Evolutionary conservation across 768 basidiomycete genomes (phyloP).

Genomic region (Amanita molliuscula): DNA sequence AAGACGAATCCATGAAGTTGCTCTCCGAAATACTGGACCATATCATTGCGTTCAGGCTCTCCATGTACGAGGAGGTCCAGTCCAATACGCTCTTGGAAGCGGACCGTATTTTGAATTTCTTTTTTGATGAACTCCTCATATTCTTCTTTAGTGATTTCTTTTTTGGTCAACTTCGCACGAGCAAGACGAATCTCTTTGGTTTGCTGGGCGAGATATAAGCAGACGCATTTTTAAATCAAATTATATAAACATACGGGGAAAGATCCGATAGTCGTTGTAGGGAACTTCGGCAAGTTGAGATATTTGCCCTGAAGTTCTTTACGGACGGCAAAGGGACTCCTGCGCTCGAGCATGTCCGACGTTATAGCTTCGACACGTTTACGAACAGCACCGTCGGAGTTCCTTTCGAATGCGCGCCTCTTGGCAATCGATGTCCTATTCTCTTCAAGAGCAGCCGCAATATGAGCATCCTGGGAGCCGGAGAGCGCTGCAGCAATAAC

Average conservation of each 20-base stretch:
- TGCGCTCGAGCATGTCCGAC: constrained; percentile 74
- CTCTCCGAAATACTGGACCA: constrained; percentile 99
- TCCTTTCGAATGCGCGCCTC: constrained; percentile 90
- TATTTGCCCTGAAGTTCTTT: constrained; percentile 83
- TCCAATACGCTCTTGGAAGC: constrained; percentile 95
- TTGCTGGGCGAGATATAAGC: constrained; percentile 44
- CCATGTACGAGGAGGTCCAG: constrained; percentile 98
- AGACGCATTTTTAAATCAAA: background rate
- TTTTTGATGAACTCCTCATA: constrained; percentile 99
- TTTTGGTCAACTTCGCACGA: constrained; percentile 91
- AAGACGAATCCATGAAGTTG: constrained; percentile 92
- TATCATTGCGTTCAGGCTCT: constrained; percentile 98
- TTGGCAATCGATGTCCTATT: constrained; percentile 88
- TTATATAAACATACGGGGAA: constrained; percentile 63
- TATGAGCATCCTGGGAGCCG: constrained; percentile 67
- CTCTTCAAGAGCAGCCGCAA: constrained; percentile 69
- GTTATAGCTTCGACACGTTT: constrained; percentile 93
- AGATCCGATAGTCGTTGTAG: constrained; percentile 96
- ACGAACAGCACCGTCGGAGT: constrained; percentile 89
- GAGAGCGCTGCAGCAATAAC: constrained; percentile 78
- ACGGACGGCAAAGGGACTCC: constrained; percentile 81
- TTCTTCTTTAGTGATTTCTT: constrained; percentile 72
- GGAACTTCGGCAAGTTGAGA: constrained; percentile 91
- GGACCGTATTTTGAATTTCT: constrained; percentile 88
- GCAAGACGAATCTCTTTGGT: constrained; percentile 98